Percentiles rank a stretch among this genome's conserved stretches.
Evolutionary conservation across 225 moss, liverwort and hornwort genomes (phyloP).

Genomic region (Antitrichia curtipendula): DNA sequence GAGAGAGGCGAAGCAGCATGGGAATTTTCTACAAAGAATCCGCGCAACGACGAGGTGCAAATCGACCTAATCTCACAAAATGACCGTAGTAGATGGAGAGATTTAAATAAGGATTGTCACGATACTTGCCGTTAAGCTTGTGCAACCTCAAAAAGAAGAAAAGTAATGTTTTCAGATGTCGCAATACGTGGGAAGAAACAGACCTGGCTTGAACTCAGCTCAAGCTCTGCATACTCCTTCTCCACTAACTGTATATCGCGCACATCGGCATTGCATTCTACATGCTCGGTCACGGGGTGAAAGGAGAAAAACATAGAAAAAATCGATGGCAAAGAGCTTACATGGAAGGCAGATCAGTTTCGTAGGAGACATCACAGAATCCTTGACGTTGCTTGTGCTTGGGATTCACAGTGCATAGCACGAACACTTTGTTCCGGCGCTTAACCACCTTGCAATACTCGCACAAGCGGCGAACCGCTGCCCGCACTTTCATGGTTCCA

Average conservation of each 20-base stretch:
- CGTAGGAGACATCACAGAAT: slow-evolving; percentile 48
- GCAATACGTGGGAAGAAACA: neutral
- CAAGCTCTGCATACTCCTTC: slow-evolving; percentile 35
- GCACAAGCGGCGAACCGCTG: slow-evolving; percentile 83
- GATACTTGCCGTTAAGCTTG: neutral
- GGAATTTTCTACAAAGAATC: neutral
- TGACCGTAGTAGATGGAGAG: neutral
- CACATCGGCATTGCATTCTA: slow-evolving; percentile 7
- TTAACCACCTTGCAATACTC: slow-evolving; percentile 89
- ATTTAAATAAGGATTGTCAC: neutral
- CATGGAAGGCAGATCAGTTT: slow-evolving; percentile 21
- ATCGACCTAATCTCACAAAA: neutral
- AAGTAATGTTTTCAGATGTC: neutral
- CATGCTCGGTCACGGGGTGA: neutral
- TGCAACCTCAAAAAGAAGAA: neutral
- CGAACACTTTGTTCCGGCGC: slow-evolving; percentile 62
- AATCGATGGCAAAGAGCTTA: neutral
- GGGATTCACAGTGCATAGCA: slow-evolving; percentile 65
- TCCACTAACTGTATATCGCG: slow-evolving; percentile 18
- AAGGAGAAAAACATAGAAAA: neutral
- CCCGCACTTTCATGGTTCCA: slow-evolving; percentile 73
- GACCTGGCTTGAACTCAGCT: neutral
- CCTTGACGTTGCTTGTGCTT: slow-evolving; percentile 99
- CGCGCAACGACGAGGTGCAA: neutral
- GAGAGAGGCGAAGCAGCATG: neutral